These are phyloP conservation scores for Cutaneotrichosporon sp. DNA, from an alignment of 1,284 basidiomycete species.

Conservation along the genomic window DNA sequence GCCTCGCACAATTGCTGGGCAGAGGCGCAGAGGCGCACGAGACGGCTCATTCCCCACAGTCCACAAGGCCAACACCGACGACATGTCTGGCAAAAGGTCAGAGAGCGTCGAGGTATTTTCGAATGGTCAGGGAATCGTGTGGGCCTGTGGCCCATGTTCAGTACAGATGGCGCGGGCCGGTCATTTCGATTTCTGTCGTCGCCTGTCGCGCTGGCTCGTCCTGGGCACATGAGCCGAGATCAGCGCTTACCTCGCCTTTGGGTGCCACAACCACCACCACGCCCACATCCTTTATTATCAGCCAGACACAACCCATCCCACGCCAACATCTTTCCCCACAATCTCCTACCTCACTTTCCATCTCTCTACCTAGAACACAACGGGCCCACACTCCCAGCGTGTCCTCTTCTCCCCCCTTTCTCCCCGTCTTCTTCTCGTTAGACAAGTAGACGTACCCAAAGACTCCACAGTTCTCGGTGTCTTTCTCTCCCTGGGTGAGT, in stretches of 20 bases:
- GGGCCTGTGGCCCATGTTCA: too few species aligned
- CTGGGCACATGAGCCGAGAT: background rate
- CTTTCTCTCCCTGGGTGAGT: too few species aligned
- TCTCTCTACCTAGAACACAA: background rate
- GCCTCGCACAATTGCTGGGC: too few species aligned
- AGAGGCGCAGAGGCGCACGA: too few species aligned
- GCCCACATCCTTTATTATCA: background rate
- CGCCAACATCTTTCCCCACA: background rate
- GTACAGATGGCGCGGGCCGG: too few species aligned
- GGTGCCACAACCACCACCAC: background rate
- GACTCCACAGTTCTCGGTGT: too few species aligned
- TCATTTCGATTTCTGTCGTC: background rate
- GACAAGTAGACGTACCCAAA: background rate
- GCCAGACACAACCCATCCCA: background rate
- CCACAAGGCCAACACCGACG: too few species aligned
- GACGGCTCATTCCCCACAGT: too few species aligned
- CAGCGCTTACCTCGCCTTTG: conserved; percentile 7
- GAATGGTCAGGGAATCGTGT: too few species aligned
- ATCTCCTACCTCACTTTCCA: background rate
- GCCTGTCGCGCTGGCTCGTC: background rate
- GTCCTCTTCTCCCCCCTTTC: background rate
- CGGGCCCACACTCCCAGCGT: too few species aligned
- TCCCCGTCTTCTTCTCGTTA: background rate
- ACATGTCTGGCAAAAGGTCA: too few species aligned
- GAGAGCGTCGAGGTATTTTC: too few species aligned